Evolutionary conservation across 805 yeast species (phyloP).

Genomic region (Schizosaccharomyces lindneri): DNA sequence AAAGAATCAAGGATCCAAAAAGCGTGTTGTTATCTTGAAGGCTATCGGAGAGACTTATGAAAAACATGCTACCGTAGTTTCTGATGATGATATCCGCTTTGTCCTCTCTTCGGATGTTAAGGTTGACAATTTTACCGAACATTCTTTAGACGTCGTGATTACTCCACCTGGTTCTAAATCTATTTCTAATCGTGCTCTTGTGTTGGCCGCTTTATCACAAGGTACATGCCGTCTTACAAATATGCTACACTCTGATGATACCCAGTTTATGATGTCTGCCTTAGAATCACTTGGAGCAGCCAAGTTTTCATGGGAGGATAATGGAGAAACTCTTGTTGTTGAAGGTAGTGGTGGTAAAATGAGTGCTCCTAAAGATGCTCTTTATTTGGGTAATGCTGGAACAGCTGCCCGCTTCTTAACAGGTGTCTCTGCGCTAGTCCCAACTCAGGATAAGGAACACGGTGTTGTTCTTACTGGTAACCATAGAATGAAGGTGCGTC

Average conservation of each 20-base stretch:
- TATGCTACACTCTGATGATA: constrained; percentile 84
- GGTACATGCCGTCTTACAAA: constrained; percentile 69
- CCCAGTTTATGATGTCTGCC: constrained; percentile 82
- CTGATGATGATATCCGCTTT: constrained; percentile 56
- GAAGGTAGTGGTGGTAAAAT: constrained; percentile 63
- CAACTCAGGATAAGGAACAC: constrained; percentile 16
- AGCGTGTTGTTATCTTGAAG: constrained; percentile 63
- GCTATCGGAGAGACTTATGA: constrained; percentile 77
- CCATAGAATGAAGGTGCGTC: constrained; percentile 90
- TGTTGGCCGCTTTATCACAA: constrained; percentile 72
- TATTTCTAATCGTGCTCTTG: constrained; percentile 80
- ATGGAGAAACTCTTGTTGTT: constrained; percentile 63
- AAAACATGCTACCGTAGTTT: constrained; percentile 59
- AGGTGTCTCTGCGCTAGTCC: constrained; percentile 59
- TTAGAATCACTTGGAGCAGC: constrained; percentile 63
- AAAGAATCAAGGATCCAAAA: constrained; percentile 80
- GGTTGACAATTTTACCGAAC: constrained; percentile 20
- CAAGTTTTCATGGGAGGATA: constrained; percentile 52
- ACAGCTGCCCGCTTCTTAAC: constrained; percentile 91
- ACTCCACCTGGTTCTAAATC: constrained; percentile 95
- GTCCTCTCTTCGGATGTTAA: constrained; percentile 59
- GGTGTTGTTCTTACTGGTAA: constrained; percentile 66
- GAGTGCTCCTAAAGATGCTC: constrained; percentile 33
- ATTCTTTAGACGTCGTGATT: constrained; percentile 21
- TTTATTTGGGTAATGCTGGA: constrained; percentile 91